Percentiles rank a stretch among this genome's conserved stretches.
These are phyloP conservation scores for Sorghum bicolor DNA, from an alignment of 176 grass and related monocot species.

Conservation along the genomic window DNA sequence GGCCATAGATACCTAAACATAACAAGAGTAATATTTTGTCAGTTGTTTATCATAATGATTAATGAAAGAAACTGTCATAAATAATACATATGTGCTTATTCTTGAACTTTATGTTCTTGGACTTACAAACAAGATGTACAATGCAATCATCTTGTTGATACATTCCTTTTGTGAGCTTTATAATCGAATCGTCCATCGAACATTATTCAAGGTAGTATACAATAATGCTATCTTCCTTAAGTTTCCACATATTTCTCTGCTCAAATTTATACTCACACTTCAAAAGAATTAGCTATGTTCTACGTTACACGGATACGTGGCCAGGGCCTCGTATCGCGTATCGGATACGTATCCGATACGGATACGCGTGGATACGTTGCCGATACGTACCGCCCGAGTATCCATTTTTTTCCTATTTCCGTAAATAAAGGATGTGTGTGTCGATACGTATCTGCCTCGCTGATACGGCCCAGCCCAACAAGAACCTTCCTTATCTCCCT, in stretches of 20 bases:
- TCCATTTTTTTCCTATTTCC: too few relatives aligned
- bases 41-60: background rate
- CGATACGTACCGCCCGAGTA: too few relatives aligned
- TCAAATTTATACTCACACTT: background rate
- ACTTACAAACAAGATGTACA: background rate
- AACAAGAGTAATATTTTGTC: background rate
- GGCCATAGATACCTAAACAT: slow-evolving; percentile 76
- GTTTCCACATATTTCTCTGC: background rate
- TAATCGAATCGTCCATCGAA: background rate
- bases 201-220: background rate
- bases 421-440: too few relatives aligned
- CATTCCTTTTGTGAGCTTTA: background rate
- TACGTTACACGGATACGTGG: too few relatives aligned
- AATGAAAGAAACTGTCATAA: background rate
- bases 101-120: background rate
- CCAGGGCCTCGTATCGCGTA: too few relatives aligned
- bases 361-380: too few relatives aligned
- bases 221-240: background rate
- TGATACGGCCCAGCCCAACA: too few relatives aligned
- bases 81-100: background rate
- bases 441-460: too few relatives aligned
- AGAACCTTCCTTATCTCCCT: too few relatives aligned
- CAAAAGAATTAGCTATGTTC: background rate
- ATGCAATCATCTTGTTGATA: background rate
- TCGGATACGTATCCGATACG: too few relatives aligned